Conservation (phyloP, 129 eudicot species). For the Ambrosia artemisiifolia region DNA sequence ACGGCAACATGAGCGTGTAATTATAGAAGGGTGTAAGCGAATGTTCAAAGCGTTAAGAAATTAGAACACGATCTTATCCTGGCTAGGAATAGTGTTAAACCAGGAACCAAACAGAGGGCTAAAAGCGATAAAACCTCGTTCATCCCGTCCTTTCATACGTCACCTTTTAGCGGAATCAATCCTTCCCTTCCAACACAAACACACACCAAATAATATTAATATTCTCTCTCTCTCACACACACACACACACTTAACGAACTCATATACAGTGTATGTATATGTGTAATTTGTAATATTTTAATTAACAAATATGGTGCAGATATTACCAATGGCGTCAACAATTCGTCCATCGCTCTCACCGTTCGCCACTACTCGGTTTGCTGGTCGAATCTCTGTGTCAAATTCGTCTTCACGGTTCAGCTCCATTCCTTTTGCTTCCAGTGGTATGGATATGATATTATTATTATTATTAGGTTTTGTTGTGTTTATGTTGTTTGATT, state of each 20-base stretch:
- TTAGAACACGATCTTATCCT: too few relatives aligned
- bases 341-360: slow-evolving; percentile 61
- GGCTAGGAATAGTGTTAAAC: not conserved
- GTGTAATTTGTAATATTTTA: slow-evolving; percentile 52
- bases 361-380: slow-evolving; percentile 31
- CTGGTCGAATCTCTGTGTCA: slow-evolving; percentile 20
- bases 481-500: not conserved
- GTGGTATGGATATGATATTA: slow-evolving; percentile 30
- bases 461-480: not conserved
- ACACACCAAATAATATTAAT: not conserved
- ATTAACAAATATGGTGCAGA: slow-evolving; percentile 53
- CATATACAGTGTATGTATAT: slow-evolving; percentile 15
- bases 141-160: slow-evolving; percentile 32
- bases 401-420: slow-evolving; percentile 31
- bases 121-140: slow-evolving; percentile 18
- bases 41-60: too few relatives aligned
- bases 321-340: slow-evolving; percentile 78
- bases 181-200: slow-evolving; percentile 17
- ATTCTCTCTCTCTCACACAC: not conserved
- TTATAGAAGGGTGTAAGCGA: too few relatives aligned
- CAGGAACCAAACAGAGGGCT: slow-evolving; percentile 14
- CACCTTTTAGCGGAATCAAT: slow-evolving; percentile 31
- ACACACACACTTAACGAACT: slow-evolving; percentile 12
- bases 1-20: too few relatives aligned
- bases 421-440: slow-evolving; percentile 41